These are phyloP conservation scores for Plectosphaerella plurivora DNA, from an alignment of 2,329 filamentous ascomycete species.

Conservation along the genomic window DNA sequence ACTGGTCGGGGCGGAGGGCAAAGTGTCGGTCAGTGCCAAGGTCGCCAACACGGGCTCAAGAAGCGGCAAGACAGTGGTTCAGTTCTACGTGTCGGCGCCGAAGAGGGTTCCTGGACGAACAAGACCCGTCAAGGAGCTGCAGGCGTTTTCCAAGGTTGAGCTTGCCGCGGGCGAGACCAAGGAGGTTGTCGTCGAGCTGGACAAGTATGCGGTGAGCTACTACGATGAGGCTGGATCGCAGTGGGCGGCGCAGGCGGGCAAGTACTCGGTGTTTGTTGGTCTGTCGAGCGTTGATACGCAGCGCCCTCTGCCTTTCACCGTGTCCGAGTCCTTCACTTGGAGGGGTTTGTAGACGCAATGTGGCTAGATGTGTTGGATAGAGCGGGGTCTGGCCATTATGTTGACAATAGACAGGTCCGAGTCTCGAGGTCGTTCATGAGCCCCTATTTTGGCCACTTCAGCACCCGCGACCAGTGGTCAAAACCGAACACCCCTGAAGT, in stretches of 20 bases:
- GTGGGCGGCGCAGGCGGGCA: not conserved
- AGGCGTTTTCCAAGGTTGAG: not conserved
- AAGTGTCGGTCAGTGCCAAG: not conserved
- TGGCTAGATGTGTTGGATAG: too few species aligned
- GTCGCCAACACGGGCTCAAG: constrained; percentile 7
- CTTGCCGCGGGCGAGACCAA: constrained; percentile 13
- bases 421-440: too few species aligned
- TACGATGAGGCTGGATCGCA: not conserved
- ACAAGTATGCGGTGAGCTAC: constrained; percentile 1
- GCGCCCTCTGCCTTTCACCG: not conserved
- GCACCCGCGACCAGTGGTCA: too few species aligned
- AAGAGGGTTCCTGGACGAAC: not conserved
- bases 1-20: not conserved
- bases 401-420: too few species aligned
- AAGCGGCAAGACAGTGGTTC: constrained; percentile 8
- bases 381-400: too few species aligned
- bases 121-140: not conserved
- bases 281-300: not conserved
- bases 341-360: too few species aligned
- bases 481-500: too few species aligned
- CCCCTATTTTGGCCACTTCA: too few species aligned
- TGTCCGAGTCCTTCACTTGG: not conserved
- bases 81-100: constrained; percentile 11
- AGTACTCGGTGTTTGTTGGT: not conserved
- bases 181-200: not conserved